Base-by-base conservation (phyloP, 2,329 filamentous ascomycete genomes). In the Aspergillus latus region DNA sequence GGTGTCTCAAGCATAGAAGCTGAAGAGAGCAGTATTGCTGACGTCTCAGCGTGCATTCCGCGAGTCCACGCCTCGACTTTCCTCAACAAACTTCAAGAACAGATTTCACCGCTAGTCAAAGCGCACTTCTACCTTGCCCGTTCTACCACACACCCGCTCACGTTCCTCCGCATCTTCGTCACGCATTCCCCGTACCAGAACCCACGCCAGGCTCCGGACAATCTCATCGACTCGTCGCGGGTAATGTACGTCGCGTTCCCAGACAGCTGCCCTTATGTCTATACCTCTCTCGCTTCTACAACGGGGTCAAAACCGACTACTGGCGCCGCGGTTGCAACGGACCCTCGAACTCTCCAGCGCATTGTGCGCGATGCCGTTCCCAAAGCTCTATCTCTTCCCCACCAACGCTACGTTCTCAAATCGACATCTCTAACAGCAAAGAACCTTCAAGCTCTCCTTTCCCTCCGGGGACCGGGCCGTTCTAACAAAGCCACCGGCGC, bases 171-270 rank as follows among this genome's bases (percentile, higher is more conserved):
- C 49, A 86, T 95, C 46, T 89, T 91, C 66, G 84, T 92, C 57
- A 78, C 91, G 60, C 88, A 94, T 69, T 90, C 89, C 1, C 90
- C 90, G 0, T 96, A 95, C 70, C 88, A 88, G 64, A 74, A 73
- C 13, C 79, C 80, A 49, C 69, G 74, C 34, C 72, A 74, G 64
- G 63, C 54, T 5, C 61, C 70, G 21, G 72, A 68, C 56, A 72
- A 66, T 55, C 66, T 74, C 39, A 80, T 78, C 15, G 86, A 90
- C 61, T 78, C 84, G 1, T 86, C 86, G 10, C 83, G 86, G 61
- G 88, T 88, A 2, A 83, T 96, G 39, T 94, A 90, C 66, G 79
- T 95, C 58, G 88, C 89, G 1, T 93, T 95, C 65, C 91, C 92
- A 0, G 87, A 93, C 66, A 88, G 87, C 34, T 88, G 89, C 9